Percentiles rank a stretch among this genome's conserved stretches.
Conservation (phyloP, 2,329 filamentous ascomycete genomes). For the Trichoderma brevicompactum region DNA sequence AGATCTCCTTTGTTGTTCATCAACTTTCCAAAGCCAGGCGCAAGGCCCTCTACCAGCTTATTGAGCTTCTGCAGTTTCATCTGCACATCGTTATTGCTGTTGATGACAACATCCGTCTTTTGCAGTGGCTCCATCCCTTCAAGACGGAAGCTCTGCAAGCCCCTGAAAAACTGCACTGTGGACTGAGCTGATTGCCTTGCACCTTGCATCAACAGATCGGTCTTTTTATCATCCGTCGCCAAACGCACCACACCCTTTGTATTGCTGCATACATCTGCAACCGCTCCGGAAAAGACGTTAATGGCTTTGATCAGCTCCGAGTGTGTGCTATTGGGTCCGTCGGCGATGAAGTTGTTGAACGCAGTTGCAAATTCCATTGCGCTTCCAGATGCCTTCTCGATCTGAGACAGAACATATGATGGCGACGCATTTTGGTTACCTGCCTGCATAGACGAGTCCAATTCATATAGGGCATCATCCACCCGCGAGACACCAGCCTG, state of each 20-base stretch:
- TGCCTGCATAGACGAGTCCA: constrained; percentile 97
- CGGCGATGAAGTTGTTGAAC: constrained; percentile 98
- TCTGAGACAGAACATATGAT: constrained; percentile 91
- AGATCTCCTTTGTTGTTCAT: constrained; percentile 80
- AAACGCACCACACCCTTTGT: constrained; percentile 93
- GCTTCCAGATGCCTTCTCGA: constrained; percentile 92
- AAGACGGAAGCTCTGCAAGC: constrained; percentile 89
- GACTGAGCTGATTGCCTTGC: constrained; percentile 83
- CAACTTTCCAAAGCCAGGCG: constrained; percentile 83
- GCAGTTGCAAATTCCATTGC: constrained; percentile 97
- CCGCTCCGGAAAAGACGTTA: constrained; percentile 84
- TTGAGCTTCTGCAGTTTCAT: constrained; percentile 91
- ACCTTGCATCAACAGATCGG: constrained; percentile 79
- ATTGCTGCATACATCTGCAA: constrained; percentile 93
- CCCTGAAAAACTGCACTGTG: constrained; percentile 93
- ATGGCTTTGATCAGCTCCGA: constrained; percentile 92
- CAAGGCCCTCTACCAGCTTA: constrained; percentile 89
- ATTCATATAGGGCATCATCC: constrained; percentile 94
- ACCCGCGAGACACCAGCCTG: constrained; percentile 92
- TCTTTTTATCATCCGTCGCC: constrained; percentile 93
- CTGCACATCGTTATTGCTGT: constrained; percentile 95
- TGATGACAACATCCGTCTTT: constrained; percentile 96
- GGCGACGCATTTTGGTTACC: constrained; percentile 98
- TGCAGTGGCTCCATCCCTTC: constrained; percentile 88
- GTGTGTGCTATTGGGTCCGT: constrained; percentile 88